A percentile compares a stretch with the other conserved stretches of the same genome.
phyloP scores from a whole-genome alignment of 2,329 filamentous ascomycete genomes.

The Lojkania enalia region DNA sequence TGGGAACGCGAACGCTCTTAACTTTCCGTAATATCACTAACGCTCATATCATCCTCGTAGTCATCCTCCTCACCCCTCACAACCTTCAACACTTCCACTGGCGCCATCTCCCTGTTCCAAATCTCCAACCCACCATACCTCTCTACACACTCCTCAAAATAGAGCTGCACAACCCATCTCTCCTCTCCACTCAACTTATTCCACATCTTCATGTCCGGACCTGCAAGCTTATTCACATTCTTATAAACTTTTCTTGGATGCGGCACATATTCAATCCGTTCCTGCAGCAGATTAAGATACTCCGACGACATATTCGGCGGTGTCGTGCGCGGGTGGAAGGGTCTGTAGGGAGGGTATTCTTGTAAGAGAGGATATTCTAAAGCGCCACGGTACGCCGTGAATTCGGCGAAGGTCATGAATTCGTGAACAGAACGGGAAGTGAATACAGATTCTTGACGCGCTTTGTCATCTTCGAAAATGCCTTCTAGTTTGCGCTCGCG shows the following conservation, averaged over 20 bases:
- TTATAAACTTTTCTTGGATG: constrained; percentile 12
- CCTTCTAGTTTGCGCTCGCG: constrained; percentile 16
- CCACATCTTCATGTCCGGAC: constrained; percentile 18
- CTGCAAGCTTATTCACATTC: constrained; percentile 10
- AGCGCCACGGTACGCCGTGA: constrained; percentile 22
- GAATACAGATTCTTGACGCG: constrained; percentile 13
- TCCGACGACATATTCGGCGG: constrained; percentile 1
- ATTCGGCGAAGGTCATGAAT: constrained; percentile 19
- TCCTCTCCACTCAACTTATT: constrained; percentile 20
- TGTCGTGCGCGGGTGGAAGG: background rate
- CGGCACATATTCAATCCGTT: constrained; percentile 13
- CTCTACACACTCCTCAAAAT: constrained; percentile 35
- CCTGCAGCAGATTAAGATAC: constrained; percentile 18
- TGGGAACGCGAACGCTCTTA: background rate
- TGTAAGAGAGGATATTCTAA: constrained; percentile 11
- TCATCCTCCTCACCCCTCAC: constrained; percentile 17
- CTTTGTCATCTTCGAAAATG: constrained; percentile 21
- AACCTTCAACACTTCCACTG: constrained; percentile 30
- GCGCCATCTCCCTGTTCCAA: constrained; percentile 30
- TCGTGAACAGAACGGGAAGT: constrained; percentile 6
- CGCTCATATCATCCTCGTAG: constrained; percentile 13
- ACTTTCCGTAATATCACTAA: background rate
- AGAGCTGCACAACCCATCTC: constrained; percentile 32
- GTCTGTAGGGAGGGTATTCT: background rate
- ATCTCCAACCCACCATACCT: constrained; percentile 30